Percentiles rank a stretch among this genome's conserved stretches.
These are phyloP conservation scores for Cordyceps javanica DNA, from an alignment of 2,329 filamentous ascomycete genomes.

Conservation along the genomic window DNA sequence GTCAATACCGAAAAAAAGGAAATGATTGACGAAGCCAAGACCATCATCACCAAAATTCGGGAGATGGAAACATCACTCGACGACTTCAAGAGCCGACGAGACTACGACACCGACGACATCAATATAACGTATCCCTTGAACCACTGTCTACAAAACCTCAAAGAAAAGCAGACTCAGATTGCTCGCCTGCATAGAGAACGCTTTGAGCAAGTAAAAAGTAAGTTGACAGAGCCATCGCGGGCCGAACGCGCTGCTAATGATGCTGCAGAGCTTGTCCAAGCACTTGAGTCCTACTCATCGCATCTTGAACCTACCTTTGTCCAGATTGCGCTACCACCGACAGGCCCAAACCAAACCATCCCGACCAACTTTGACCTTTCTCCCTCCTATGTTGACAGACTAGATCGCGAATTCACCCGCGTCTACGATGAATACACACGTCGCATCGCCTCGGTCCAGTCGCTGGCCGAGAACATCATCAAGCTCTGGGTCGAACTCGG, in stretches of 20 bases:
- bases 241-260: slow-evolving; percentile 7
- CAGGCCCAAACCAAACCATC: slow-evolving; percentile 66
- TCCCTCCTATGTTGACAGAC: slow-evolving; percentile 73
- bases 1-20: slow-evolving; percentile 86
- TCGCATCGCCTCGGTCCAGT: slow-evolving; percentile 69
- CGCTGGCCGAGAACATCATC: slow-evolving; percentile 77
- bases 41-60: slow-evolving; percentile 75
- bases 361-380: slow-evolving; percentile 90
- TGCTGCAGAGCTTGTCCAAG: slow-evolving; percentile 74
- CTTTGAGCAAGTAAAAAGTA: slow-evolving; percentile 93
- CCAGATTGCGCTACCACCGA: slow-evolving; percentile 77
- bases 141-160: slow-evolving; percentile 70
- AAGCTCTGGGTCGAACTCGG: slow-evolving; percentile 94
- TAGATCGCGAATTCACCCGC: slow-evolving; percentile 86
- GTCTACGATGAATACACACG: slow-evolving; percentile 96
- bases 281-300: slow-evolving; percentile 91
- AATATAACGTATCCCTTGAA: slow-evolving; percentile 77
- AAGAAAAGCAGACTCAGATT: slow-evolving; percentile 79
- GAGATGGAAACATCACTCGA: slow-evolving; percentile 92
- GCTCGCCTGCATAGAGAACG: slow-evolving; percentile 81
- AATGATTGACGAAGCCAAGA: slow-evolving; percentile 83
- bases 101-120: slow-evolving; percentile 62
- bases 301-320: slow-evolving; percentile 90
- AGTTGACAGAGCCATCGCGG: slow-evolving; percentile 24
- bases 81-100: slow-evolving; percentile 59